Percentiles rank a stretch among this genome's conserved stretches.
phyloP scores from a whole-genome alignment of 2,329 filamentous ascomycete genomes.

The Phialemonium atrogriseum region DNA sequence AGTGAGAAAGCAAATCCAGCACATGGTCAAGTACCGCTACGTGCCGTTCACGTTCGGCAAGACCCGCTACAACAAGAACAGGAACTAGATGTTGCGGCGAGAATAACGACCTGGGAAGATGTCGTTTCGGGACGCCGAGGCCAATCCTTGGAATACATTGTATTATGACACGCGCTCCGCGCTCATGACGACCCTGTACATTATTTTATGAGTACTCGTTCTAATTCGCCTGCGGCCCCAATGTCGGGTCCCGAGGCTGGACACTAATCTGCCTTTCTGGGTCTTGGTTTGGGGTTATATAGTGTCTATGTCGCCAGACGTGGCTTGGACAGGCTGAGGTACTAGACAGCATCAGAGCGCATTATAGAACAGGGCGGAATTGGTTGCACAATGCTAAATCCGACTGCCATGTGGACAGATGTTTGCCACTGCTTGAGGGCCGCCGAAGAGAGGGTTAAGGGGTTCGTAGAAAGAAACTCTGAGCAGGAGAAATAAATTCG shows the following conservation, averaged over 20 bases:
- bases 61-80: conserved; percentile 65
- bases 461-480: too few relatives aligned
- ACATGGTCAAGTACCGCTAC: conserved; percentile 99
- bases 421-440: too few relatives aligned
- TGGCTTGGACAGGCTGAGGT: too few relatives aligned
- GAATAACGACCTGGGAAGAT: not conserved
- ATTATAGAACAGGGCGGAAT: too few relatives aligned
- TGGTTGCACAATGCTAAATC: too few relatives aligned
- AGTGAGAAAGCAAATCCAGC: conserved; percentile 99
- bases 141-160: not conserved
- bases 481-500: too few relatives aligned
- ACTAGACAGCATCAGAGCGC: too few relatives aligned
- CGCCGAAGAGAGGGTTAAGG: too few relatives aligned
- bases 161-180: conserved; percentile 4
- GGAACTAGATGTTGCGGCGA: conserved; percentile 25
- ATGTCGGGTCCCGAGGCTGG: not conserved
- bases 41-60: conserved; percentile 92
- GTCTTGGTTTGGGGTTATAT: too few relatives aligned
- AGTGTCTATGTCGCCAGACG: too few relatives aligned
- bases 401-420: too few relatives aligned
- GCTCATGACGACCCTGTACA: conserved; percentile 5
- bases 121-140: not conserved
- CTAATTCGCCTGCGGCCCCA: conserved; percentile 4
- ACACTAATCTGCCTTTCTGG: conserved; percentile 3
- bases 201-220: conserved; percentile 5